Base-by-base conservation (phyloP, 352 stramenopile genomes). In the Blastocystis sp. region DNA sequence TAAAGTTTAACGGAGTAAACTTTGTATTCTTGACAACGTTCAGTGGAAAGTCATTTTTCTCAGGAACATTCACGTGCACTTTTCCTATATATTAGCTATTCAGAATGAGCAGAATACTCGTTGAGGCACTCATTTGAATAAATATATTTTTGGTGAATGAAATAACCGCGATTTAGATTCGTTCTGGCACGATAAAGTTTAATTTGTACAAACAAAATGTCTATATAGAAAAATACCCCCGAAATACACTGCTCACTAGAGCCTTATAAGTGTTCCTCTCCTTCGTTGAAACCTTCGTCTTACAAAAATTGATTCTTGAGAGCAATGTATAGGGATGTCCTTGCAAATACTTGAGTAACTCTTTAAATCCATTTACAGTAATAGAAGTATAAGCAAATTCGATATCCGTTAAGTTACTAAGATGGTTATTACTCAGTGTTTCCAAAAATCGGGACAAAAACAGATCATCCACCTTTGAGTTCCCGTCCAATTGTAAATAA, bases 1-100 rank as follows among this genome's bases (percentile, higher is more conserved):
- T 56, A 82, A 97, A 97, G 64, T 92, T 95, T 37, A 94, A 90
- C 20, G 92, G 66, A 53, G 93, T 94, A 91, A 96, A 97, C 92
- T 96, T 96, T 90, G 94, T 95, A 89, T 94, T 97, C 5, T 95
- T 91, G 4, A 97, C 92, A 11, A 95, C 76, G 90, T 97, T 97
- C 15, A 29, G 26, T 29, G 47, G 68, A 43, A 68, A 84, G 4
- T 29, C 50, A 9, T 47, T 20, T 66, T 84, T 68, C 73, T 84
- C 47, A 18, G 53, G 11, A 59, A n/a, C 20, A 55, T 84, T 84
- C 20, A 84, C 73, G 3, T 26, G 9, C 18, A 84, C 73, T 43
- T 20, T 45, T 66, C 73, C 73, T 84, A 43, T 3, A 39, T 26
- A n/a, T 18, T 66, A 43, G 55, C 18, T n/a, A 2, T 45, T 9